These are phyloP conservation scores for Saccharum hybrid DNA, from an alignment of 202 grass and related monocot species.

Conservation along the genomic window DNA sequence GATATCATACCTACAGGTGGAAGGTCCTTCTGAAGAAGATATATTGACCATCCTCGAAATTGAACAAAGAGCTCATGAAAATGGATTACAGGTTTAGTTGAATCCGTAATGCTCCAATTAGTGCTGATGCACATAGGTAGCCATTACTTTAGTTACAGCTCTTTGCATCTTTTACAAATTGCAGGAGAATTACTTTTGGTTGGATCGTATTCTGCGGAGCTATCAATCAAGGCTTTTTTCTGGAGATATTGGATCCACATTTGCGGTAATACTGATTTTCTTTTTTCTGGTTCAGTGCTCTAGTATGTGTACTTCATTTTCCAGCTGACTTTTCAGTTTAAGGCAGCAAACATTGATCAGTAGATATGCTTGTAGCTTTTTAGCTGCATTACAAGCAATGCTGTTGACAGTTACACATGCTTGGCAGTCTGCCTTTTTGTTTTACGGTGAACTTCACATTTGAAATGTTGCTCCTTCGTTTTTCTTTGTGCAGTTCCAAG, in stretches of 20 bases:
- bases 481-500: slow-evolving; percentile 69
- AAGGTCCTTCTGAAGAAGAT: slow-evolving; percentile 90
- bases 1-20: slow-evolving; percentile 80
- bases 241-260: slow-evolving; percentile 80
- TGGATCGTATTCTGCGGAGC: slow-evolving; percentile 91
- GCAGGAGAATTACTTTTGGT: slow-evolving; percentile 99
- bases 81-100: slow-evolving; percentile 85
- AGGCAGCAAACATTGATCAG: slow-evolving; percentile 17
- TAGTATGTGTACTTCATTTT: slow-evolving; percentile 15
- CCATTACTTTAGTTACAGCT: slow-evolving; percentile 29
- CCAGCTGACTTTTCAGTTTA: slow-evolving; percentile 6
- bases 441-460: neutral
- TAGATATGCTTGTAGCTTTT: slow-evolving; percentile 28
- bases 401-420: slow-evolving; percentile 21
- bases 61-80: slow-evolving; percentile 99
- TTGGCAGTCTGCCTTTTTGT: neutral
- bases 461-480: slow-evolving; percentile 35
- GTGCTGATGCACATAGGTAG: slow-evolving; percentile 22
- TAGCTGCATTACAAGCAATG: slow-evolving; percentile 23
- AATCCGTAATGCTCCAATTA: slow-evolving; percentile 37
- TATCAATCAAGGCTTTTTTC: slow-evolving; percentile 97
- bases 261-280: slow-evolving; percentile 62
- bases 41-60: slow-evolving; percentile 88
- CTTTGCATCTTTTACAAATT: slow-evolving; percentile 40
- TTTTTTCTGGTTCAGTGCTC: neutral